phyloP scores from a whole-genome alignment of 495 filamentous ascomycete species.

The Hyaloscypha hepaticicola region DNA sequence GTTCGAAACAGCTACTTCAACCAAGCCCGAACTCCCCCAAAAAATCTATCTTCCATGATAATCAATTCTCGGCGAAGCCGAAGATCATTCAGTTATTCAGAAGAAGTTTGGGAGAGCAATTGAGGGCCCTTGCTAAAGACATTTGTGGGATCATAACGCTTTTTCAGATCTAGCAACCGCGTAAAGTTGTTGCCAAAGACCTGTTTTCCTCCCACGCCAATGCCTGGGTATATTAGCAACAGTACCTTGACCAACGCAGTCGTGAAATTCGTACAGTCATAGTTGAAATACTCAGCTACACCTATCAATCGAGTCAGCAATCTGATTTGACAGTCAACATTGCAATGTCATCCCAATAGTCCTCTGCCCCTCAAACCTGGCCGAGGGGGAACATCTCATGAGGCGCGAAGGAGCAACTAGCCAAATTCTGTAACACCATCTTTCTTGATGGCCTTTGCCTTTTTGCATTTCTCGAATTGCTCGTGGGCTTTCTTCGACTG shows the following conservation, averaged over 20 bases:
- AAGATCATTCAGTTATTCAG: not conserved
- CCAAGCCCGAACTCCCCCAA: no score
- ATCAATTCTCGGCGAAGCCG: not conserved
- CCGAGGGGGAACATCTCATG: slow-evolving; percentile 9
- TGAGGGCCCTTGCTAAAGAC: slow-evolving; percentile 39
- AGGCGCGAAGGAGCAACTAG: no score
- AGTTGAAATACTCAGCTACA: slow-evolving; percentile 39
- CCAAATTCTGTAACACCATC: no score
- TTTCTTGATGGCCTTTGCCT: no score
- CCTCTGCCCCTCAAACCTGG: slow-evolving; percentile 17
- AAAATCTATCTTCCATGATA: not conserved
- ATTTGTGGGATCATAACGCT: slow-evolving; percentile 55
- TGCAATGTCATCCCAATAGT: slow-evolving; percentile 10
- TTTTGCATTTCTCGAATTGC: not conserved
- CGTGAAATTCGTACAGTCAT: slow-evolving; percentile 24
- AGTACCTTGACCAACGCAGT: slow-evolving; percentile 13
- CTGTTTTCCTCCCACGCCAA: slow-evolving; percentile 31
- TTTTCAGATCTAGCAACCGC: slow-evolving; percentile 47
- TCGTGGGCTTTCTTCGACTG: not conserved
- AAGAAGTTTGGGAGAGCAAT: no score
- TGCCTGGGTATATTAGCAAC: slow-evolving; percentile 20
- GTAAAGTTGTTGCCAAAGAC: slow-evolving; percentile 49
- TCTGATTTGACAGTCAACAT: not conserved
- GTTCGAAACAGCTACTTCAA: no score
- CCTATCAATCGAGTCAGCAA: slow-evolving; percentile 6